Base-by-base conservation (phyloP, 2,329 filamentous ascomycete species). In the Fusarium agapanthi region DNA sequence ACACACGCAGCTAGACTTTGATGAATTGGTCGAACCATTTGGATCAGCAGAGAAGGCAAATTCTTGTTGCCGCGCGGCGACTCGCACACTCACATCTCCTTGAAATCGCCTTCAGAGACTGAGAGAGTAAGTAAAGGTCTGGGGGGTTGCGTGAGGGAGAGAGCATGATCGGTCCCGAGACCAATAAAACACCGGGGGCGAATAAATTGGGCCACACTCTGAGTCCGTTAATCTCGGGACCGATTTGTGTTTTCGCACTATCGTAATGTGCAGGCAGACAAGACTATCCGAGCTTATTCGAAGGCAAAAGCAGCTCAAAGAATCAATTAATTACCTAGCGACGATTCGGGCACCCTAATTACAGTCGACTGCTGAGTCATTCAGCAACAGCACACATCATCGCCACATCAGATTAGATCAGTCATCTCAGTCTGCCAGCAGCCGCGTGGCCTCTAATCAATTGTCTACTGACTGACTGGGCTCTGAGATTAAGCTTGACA, bases 31-130 rank as follows among this genome's bases (percentile, higher is more conserved):
- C 74, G 76, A 77, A 75, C 69, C 74, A 76, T 67, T 45, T 53
- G 63, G 73, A 75, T 57, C 53, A 37, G 56, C 53, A 51, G 50
- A 65, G 67, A 69, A 74, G 35, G 38, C 26, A 26, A 56, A 60
- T 53, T 65, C 22, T 61, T 55, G 22, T 64, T 61, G 76, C 76
- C 76, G 76, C 75, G 76, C 75, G 76, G 69, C 69, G 71, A 71
- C 61, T 58, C 34, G 41, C 65, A 54, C 63, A 67, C 28, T 43
- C 37, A 14, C 26, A 24, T 11, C 24, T 51, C 7, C 14, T 59
- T 43, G 22, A 44, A 48, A 65, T 65, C 45, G 66, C 66, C 66
- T 54, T 47, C 41, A 45, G n/a, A 38, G 24, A 34, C 24, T 32
- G 16, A 18, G 34, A 35, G 34, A 35, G 34, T 10, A 28, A 16